Conservation (phyloP, 2,329 filamentous ascomycete species). For the Epichloe scottii region DNA sequence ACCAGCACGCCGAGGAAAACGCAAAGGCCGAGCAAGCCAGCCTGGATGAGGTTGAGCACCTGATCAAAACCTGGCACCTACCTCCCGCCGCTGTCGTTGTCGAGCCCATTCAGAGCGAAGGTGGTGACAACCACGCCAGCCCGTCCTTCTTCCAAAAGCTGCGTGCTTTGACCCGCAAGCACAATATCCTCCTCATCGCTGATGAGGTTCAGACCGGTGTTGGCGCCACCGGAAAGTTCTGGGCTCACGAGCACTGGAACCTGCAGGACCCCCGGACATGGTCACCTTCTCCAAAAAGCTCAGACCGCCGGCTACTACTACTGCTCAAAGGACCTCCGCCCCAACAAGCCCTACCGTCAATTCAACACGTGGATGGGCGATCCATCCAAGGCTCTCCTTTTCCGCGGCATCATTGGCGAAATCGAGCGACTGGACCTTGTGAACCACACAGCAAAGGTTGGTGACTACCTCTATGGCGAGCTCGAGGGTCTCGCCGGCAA, state of each 20-base stretch:
- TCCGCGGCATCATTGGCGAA: slow-evolving; percentile 76
- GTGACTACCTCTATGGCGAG: slow-evolving; percentile 63
- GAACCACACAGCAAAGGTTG: slow-evolving; percentile 61
- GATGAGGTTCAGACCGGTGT: slow-evolving; percentile 93
- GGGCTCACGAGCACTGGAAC: slow-evolving; percentile 94
- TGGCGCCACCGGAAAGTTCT: slow-evolving; percentile 87
- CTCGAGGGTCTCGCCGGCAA: slow-evolving; percentile 54
- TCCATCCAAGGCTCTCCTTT: slow-evolving; percentile 70
- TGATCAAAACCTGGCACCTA: slow-evolving; percentile 67
- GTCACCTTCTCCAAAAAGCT: slow-evolving; percentile 91
- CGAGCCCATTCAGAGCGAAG: slow-evolving; percentile 88
- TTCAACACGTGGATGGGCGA: slow-evolving; percentile 99
- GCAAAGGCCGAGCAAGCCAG: slow-evolving; percentile 68
- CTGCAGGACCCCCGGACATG: slow-evolving; percentile 74
- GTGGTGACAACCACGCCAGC: slow-evolving; percentile 87
- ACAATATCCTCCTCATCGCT: slow-evolving; percentile 75
- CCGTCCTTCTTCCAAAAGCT: slow-evolving; percentile 78
- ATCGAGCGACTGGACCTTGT: slow-evolving; percentile 68
- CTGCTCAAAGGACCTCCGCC: slow-evolving; percentile 63
- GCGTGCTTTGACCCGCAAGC: slow-evolving; percentile 63
- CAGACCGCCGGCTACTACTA: slow-evolving; percentile 92
- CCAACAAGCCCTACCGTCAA: slow-evolving; percentile 89
- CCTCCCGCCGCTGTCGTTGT: slow-evolving; percentile 73
- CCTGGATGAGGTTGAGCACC: slow-evolving; percentile 68
- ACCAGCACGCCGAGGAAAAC: slow-evolving; percentile 69